Percentiles rank a stretch among this genome's conserved stretches.
phyloP scores from a whole-genome alignment of 371 early-diverging fungal genomes.

The Mycotypha africana region DNA sequence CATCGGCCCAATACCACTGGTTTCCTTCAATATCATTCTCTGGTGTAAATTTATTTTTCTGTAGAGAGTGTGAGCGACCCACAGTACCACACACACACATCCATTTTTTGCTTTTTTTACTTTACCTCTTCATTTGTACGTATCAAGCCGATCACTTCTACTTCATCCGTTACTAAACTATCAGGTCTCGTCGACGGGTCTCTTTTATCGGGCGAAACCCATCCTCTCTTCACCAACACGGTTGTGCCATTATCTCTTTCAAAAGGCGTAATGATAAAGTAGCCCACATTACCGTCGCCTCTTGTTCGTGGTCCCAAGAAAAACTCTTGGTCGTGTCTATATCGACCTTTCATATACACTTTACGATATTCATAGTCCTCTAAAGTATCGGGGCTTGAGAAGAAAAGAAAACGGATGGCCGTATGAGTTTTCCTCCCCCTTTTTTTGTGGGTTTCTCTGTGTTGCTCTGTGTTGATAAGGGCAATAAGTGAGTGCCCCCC shows the following conservation, averaged over 20 bases:
- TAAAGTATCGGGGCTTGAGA: slow-evolving; percentile 33
- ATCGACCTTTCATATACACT: slow-evolving; percentile 63
- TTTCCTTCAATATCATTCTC: slow-evolving; percentile 58
- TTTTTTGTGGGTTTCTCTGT: too few relatives aligned
- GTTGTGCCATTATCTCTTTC: slow-evolving; percentile 68
- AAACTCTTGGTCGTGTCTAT: slow-evolving; percentile 71
- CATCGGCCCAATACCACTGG: slow-evolving; percentile 83
- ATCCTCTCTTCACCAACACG: slow-evolving; percentile 83
- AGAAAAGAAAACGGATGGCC: not conserved
- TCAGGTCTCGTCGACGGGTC: slow-evolving; percentile 53
- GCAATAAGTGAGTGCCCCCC: too few relatives aligned
- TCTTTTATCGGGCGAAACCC: slow-evolving; percentile 73
- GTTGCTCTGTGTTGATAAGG: too few relatives aligned
- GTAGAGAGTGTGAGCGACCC: too few relatives aligned
- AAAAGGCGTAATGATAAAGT: slow-evolving; percentile 82
- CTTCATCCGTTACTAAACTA: slow-evolving; percentile 47
- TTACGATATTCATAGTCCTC: slow-evolving; percentile 73
- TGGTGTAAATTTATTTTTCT: slow-evolving; percentile 63
- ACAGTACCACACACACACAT: too few relatives aligned
- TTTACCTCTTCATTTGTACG: slow-evolving; percentile 58
- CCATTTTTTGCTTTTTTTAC: not conserved
- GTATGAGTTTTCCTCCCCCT: too few relatives aligned
- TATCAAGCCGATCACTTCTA: slow-evolving; percentile 60
- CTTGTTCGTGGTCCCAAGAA: slow-evolving; percentile 75
- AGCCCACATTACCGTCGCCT: slow-evolving; percentile 74